Evolutionary conservation across 495 filamentous ascomycete genomes (phyloP).

Genomic region (Penicillium nucicola): DNA sequence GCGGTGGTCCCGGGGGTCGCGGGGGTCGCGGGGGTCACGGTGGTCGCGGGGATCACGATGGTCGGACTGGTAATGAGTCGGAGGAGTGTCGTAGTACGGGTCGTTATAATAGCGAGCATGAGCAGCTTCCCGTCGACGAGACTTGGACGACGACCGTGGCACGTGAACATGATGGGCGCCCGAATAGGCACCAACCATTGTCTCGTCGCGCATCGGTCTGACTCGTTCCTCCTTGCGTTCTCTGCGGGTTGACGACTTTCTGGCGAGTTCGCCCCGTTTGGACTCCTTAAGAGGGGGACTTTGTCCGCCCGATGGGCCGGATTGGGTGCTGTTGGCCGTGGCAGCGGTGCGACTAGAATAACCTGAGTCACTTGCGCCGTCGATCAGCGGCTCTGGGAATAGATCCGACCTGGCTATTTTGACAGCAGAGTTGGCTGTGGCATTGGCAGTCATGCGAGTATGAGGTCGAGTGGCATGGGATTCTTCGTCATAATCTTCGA

Average conservation of each 20-base stretch:
- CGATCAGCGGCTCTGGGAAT: slow-evolving; percentile 35
- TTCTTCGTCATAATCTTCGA: slow-evolving; percentile 59
- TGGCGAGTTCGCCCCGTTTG: slow-evolving; percentile 28
- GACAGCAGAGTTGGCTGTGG: slow-evolving; percentile 35
- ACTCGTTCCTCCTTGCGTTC: slow-evolving; percentile 33
- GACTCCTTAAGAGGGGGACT: slow-evolving; percentile 40
- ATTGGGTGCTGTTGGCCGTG: slow-evolving; percentile 54
- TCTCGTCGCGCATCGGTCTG: slow-evolving; percentile 32
- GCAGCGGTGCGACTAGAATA: slow-evolving; percentile 63
- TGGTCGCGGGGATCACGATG: too few species aligned
- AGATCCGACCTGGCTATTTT: slow-evolving; percentile 51
- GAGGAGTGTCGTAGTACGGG: slow-evolving; percentile 31
- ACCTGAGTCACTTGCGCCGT: slow-evolving; percentile 59
- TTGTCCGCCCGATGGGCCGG: slow-evolving; percentile 45
- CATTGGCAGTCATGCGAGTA: slow-evolving; percentile 49
- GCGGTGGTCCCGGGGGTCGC: too few species aligned
- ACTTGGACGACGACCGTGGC: slow-evolving; percentile 33
- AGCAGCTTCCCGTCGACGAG: slow-evolving; percentile 33
- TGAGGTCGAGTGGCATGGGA: slow-evolving; percentile 43
- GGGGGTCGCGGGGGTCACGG: too few species aligned
- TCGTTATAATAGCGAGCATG: slow-evolving; percentile 28
- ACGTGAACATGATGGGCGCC: slow-evolving; percentile 25
- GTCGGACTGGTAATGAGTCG: slow-evolving; percentile 34
- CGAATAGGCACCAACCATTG: slow-evolving; percentile 37
- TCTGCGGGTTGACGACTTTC: slow-evolving; percentile 33